Evolutionary conservation across 176 grass and related monocot species (phyloP).

Genomic region (Rhynchospora breviuscula): DNA sequence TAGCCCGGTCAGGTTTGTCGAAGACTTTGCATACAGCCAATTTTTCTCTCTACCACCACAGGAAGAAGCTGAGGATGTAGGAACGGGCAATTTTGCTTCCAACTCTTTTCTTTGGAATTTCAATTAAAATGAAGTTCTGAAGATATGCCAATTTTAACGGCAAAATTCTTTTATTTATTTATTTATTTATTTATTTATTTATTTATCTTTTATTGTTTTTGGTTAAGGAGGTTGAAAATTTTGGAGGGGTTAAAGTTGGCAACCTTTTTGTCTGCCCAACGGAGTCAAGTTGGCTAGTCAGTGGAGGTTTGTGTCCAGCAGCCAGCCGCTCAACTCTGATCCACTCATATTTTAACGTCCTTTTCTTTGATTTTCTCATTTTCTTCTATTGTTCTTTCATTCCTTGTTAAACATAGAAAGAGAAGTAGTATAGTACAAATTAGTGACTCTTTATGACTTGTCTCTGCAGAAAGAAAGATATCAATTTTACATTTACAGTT

Average conservation of each 20-base stretch:
- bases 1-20: neutral
- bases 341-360: neutral
- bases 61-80: neutral
- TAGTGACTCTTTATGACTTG: neutral
- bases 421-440: neutral
- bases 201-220: no score
- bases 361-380: neutral
- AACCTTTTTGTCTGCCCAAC: neutral
- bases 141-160: neutral
- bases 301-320: neutral
- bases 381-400: neutral
- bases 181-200: neutral
- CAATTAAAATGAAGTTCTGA: neutral
- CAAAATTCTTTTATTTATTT: neutral
- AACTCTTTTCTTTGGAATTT: slow-evolving; percentile 24
- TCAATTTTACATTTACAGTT: neutral
- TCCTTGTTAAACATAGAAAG: slow-evolving; percentile 1
- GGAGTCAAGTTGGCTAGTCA: neutral
- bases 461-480: neutral
- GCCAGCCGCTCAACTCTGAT: neutral
- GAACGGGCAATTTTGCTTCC: neutral
- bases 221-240: neutral
- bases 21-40: slow-evolving; percentile 13
- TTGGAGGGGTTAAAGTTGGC: neutral
- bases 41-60: neutral